Conservation (phyloP, 345 rosid species). For the Syzygium oleosum region DNA sequence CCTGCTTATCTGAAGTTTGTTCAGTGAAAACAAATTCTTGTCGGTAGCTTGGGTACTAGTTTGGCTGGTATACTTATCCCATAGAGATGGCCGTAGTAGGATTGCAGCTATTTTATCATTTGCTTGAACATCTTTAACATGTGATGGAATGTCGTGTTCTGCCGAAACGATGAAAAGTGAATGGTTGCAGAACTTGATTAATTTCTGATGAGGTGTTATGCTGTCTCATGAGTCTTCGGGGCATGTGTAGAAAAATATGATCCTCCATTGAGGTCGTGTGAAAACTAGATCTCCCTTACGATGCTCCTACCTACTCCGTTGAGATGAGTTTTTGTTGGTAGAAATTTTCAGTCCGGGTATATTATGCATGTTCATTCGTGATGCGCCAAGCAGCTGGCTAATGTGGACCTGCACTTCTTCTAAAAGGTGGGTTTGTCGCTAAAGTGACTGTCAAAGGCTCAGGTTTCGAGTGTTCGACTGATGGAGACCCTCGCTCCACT, state of each 20-base stretch:
- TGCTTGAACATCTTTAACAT: background rate
- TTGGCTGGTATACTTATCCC: background rate
- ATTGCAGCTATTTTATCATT: background rate
- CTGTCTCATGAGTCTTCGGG: background rate
- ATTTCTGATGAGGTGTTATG: background rate
- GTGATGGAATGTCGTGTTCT: background rate
- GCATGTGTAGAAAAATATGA: background rate
- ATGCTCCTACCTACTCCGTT: background rate
- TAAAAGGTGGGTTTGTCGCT: background rate
- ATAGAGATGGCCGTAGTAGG: background rate
- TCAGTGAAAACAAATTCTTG: background rate
- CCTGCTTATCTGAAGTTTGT: background rate
- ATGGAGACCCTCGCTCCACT: background rate
- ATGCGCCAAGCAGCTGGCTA: background rate
- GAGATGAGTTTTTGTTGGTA: background rate
- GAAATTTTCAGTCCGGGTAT: background rate
- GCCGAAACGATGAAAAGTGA: background rate
- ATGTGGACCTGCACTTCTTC: background rate
- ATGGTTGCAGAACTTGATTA: background rate
- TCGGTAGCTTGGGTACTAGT: background rate
- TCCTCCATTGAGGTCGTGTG: background rate
- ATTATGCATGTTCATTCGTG: background rate
- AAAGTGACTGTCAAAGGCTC: background rate
- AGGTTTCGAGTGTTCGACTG: background rate
- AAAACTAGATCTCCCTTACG: background rate